Conservation (phyloP, 2,329 filamentous ascomycete species). For the Zasmidium angulare region DNA sequence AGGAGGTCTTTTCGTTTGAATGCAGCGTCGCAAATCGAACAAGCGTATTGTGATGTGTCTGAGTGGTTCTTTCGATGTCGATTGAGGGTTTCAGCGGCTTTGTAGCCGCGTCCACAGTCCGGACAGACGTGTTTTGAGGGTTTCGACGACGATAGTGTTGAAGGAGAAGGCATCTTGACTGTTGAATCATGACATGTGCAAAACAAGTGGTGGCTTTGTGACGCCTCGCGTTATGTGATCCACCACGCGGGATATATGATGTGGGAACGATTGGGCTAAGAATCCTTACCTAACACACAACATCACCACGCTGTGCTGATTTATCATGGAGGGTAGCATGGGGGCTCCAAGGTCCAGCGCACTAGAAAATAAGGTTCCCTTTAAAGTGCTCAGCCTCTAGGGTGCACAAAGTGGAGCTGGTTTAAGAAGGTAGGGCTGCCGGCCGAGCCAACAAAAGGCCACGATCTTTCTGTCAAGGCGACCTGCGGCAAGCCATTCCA, state of each 20-base stretch:
- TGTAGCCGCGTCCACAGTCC: conserved; percentile 21
- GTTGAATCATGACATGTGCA: neutral
- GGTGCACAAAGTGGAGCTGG: neutral
- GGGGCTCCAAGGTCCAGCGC: neutral
- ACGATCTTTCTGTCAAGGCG: neutral
- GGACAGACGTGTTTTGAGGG: conserved; percentile 15
- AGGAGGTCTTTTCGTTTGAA: conserved; percentile 26
- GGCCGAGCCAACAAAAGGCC: too few relatives aligned
- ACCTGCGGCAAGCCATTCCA: neutral
- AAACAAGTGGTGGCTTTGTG: too few relatives aligned
- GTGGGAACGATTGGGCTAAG: neutral
- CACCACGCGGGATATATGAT: too few relatives aligned
- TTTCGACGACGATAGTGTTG: conserved; percentile 4
- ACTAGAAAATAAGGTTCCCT: neutral
- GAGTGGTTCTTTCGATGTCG: conserved; percentile 22
- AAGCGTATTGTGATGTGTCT: conserved; percentile 17
- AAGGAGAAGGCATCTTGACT: neutral
- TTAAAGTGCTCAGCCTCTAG: neutral
- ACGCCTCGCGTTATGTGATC: too few relatives aligned
- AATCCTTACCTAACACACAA: neutral
- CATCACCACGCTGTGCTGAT: neutral
- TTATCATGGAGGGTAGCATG: neutral
- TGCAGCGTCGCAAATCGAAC: conserved; percentile 17
- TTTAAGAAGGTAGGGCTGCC: neutral
- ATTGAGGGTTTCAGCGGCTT: conserved; percentile 23